These are phyloP conservation scores for Aspergillus leporis DNA, from an alignment of 495 filamentous ascomycete genomes.

Conservation along the genomic window DNA sequence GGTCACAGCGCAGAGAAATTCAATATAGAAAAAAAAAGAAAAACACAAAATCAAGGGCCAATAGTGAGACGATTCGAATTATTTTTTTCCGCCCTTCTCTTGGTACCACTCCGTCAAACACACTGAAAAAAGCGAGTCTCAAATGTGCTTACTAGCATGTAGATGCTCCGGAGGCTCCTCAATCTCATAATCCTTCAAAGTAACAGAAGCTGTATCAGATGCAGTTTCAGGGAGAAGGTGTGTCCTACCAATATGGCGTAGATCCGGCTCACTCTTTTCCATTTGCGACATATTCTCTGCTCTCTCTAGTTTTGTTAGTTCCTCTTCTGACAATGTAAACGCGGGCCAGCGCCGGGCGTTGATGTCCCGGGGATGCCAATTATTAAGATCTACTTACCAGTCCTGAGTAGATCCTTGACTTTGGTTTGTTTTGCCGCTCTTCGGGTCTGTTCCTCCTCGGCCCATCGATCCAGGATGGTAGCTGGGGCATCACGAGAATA, in stretches of 20 bases:
- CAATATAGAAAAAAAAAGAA: too few species aligned
- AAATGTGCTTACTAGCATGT: constrained; percentile 11
- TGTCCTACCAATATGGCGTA: constrained; percentile 33
- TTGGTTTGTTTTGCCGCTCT: constrained; percentile 39
- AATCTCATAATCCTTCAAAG: constrained; percentile 41
- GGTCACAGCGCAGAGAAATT: neutral
- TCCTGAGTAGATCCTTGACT: constrained; percentile 37
- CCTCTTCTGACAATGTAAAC: too few species aligned
- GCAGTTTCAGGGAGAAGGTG: constrained; percentile 28
- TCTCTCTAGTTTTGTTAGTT: constrained; percentile 13
- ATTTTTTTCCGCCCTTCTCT: neutral
- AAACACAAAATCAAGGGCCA: neutral
- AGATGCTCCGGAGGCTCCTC: constrained; percentile 34
- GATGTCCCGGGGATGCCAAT: neutral
- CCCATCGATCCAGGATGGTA: constrained; percentile 62
- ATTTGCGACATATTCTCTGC: constrained; percentile 18
- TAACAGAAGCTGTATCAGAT: constrained; percentile 24
- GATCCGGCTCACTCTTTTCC: constrained; percentile 27
- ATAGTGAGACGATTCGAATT: neutral
- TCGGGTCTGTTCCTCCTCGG: constrained; percentile 59
- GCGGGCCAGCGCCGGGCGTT: neutral
- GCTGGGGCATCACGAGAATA: constrained; percentile 63
- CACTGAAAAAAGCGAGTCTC: neutral
- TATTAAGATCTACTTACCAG: constrained; percentile 20
- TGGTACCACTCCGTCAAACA: neutral